These are phyloP conservation scores for Cytospora chrysosperma DNA, from an alignment of 2,329 filamentous ascomycete genomes.

Conservation along the genomic window DNA sequence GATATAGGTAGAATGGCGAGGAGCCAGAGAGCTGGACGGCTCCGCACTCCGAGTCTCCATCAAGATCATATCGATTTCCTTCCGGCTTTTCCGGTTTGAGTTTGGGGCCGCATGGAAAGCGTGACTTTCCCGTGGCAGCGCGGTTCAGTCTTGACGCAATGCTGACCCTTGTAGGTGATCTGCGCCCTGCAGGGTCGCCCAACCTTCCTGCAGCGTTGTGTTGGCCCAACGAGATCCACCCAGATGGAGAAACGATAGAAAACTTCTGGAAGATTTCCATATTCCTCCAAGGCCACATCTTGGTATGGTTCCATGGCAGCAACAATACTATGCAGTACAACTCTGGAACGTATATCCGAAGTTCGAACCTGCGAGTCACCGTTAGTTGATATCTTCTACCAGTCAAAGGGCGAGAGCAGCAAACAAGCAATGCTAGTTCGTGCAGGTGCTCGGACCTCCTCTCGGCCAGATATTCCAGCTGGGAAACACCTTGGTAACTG, in stretches of 20 bases:
- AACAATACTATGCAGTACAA: conserved; percentile 1
- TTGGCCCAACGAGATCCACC: conserved; percentile 22
- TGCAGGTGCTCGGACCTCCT: background rate
- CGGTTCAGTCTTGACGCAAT: conserved; percentile 9
- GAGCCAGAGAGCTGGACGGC: conserved; percentile 10
- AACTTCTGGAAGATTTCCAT: conserved; percentile 21
- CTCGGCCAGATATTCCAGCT: background rate
- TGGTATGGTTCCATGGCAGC: background rate
- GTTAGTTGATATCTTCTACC: conserved; percentile 13
- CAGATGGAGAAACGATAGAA: conserved; percentile 14
- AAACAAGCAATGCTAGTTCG: background rate
- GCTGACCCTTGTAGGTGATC: conserved; percentile 16
- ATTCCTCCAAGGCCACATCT: background rate
- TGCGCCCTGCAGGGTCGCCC: conserved; percentile 21
- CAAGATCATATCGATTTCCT: conserved; percentile 10
- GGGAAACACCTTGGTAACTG: background rate
- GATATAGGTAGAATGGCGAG: conserved; percentile 20
- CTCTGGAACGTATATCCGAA: background rate
- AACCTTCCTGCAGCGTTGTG: conserved; percentile 20
- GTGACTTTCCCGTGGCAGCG: conserved; percentile 11
- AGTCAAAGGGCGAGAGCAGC: background rate
- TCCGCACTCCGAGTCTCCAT: conserved; percentile 11
- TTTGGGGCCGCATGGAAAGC: conserved; percentile 18
- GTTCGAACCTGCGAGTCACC: conserved; percentile 11
- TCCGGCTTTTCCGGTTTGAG: conserved; percentile 14